Conservation (phyloP, 495 filamentous ascomycete species). For the Cairneyella variabilis region DNA sequence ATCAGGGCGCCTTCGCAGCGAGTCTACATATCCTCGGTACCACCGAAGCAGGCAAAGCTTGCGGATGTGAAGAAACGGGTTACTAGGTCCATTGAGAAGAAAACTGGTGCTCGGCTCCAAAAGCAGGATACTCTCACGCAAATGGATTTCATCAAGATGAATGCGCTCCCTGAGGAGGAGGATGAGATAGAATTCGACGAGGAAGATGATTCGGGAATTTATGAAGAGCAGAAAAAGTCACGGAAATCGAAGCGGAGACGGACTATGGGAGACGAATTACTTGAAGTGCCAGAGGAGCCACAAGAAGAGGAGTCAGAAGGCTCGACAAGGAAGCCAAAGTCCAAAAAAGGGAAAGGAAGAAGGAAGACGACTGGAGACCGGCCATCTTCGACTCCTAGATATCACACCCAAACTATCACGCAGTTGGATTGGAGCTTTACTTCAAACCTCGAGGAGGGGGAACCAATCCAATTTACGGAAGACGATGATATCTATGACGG, state of each 20-base stretch:
- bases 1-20: conserved; percentile 20
- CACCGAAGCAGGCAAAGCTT: conserved; percentile 37
- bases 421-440: conserved; percentile 16
- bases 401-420: conserved; percentile 17
- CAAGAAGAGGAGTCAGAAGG: conserved; percentile 16
- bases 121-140: conserved; percentile 48
- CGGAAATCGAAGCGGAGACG: conserved; percentile 40
- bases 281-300: neutral
- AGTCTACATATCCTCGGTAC: conserved; percentile 35
- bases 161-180: conserved; percentile 13
- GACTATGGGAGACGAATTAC: conserved; percentile 37
- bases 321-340: conserved; percentile 8
- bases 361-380: conserved; percentile 43
- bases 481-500: conserved; percentile 8
- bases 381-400: conserved; percentile 8
- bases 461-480: neutral
- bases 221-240: conserved; percentile 14
- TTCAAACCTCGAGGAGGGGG: neutral
- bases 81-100: conserved; percentile 36
- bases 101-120: conserved; percentile 20
- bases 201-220: conserved; percentile 13
- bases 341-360: conserved; percentile 19
- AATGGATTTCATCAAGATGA: conserved; percentile 32
- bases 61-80: conserved; percentile 30
- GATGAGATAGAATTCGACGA: conserved; percentile 16